Evolutionary conservation across 2,329 filamentous ascomycete genomes (phyloP).

Genomic region (Fusarium sp.): DNA sequence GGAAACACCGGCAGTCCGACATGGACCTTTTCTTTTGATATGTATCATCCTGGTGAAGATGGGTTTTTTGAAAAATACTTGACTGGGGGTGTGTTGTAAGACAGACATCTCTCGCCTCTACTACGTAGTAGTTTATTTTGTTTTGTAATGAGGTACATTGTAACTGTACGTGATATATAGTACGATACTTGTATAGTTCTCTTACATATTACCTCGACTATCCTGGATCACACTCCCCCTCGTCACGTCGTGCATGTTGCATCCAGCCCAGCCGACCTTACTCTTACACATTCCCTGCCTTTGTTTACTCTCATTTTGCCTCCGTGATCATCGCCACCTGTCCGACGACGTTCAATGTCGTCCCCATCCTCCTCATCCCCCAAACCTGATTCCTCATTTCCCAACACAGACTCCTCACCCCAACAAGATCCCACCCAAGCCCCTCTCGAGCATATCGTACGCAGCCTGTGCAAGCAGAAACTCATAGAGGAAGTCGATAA

Average conservation of each 20-base stretch:
- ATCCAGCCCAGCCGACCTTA: slow-evolving; percentile 17
- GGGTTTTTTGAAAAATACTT: slow-evolving; percentile 6
- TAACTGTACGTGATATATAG: slow-evolving; percentile 22
- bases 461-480: slow-evolving; percentile 43
- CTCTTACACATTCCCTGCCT: slow-evolving; percentile 31
- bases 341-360: slow-evolving; percentile 43
- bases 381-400: slow-evolving; percentile 29
- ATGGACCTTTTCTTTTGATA: not conserved
- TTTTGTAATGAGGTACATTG: not conserved
- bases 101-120: not conserved
- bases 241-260: slow-evolving; percentile 24
- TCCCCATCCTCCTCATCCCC: slow-evolving; percentile 26
- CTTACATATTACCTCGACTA: slow-evolving; percentile 19
- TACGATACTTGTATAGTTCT: slow-evolving; percentile 27
- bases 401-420: slow-evolving; percentile 19
- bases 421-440: slow-evolving; percentile 33
- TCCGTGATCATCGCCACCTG: slow-evolving; percentile 28
- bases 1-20: slow-evolving; percentile 44
- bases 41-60: not conserved
- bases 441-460: slow-evolving; percentile 44
- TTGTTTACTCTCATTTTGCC: slow-evolving; percentile 26
- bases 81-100: slow-evolving; percentile 17
- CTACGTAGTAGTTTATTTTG: not conserved
- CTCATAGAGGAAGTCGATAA: slow-evolving; percentile 48
- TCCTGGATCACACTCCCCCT: slow-evolving; percentile 34